Conservation (phyloP, 768 basidiomycete species). For the Infundibulicybe gibba region DNA sequence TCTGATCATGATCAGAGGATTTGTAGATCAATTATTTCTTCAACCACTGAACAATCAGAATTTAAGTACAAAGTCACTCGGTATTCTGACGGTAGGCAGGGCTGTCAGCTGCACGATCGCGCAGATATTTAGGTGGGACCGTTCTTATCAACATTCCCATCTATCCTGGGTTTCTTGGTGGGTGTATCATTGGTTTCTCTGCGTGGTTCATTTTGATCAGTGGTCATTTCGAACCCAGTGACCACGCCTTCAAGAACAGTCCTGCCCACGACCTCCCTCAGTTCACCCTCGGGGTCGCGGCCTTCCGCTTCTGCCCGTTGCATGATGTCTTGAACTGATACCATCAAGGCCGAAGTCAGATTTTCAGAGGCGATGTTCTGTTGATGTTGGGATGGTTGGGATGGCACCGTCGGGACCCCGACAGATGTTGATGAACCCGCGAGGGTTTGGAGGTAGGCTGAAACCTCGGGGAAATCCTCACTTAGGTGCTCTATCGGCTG, state of each 20-base stretch:
- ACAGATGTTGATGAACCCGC: conserved; percentile 10
- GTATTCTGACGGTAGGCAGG: background rate
- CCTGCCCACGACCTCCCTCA: conserved; percentile 57
- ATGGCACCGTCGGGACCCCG: conserved; percentile 13
- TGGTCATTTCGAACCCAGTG: conserved; percentile 54
- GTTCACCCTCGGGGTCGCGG: conserved; percentile 62
- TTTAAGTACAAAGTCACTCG: background rate
- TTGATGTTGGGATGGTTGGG: conserved; percentile 55
- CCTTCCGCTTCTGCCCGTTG: conserved; percentile 49
- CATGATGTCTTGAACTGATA: conserved; percentile 66
- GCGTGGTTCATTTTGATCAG: conserved; percentile 5
- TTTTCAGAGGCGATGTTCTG: conserved; percentile 69
- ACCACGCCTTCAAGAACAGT: conserved; percentile 67
- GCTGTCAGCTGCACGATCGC: background rate
- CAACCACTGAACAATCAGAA: background rate
- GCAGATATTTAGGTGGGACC: background rate
- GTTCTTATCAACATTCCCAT: conserved; percentile 9
- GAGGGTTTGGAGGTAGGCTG: conserved; percentile 53
- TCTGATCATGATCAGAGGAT: conserved; percentile 33
- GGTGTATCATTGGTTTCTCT: conserved; percentile 19
- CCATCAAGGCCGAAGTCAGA: conserved; percentile 65
- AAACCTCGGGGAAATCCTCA: conserved; percentile 70
- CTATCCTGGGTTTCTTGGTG: conserved; percentile 29
- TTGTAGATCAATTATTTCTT: conserved; percentile 4
- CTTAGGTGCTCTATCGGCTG: conserved; percentile 69